Conservation (phyloP, 2,329 filamentous ascomycete species). For the Huntiella decipiens region DNA sequence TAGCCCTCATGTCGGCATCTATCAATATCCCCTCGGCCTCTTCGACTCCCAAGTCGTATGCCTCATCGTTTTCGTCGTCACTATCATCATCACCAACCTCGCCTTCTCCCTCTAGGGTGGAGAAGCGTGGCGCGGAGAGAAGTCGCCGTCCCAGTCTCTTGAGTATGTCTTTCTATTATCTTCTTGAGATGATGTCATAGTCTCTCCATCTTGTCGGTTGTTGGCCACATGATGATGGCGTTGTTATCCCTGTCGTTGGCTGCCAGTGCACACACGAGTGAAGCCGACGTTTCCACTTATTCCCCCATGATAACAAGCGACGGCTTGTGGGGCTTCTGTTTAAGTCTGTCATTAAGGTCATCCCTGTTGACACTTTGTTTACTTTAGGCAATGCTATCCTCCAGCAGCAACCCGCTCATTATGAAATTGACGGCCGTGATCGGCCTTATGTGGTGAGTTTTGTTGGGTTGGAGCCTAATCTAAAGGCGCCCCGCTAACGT, state of each 20-base stretch:
- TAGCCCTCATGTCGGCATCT: constrained; percentile 40
- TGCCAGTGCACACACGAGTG: too few species aligned
- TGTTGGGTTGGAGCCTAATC: constrained; percentile 3
- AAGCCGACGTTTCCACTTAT: too few species aligned
- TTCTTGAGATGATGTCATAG: not conserved
- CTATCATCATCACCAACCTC: constrained; percentile 21
- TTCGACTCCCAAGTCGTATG: constrained; percentile 16
- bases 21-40: constrained; percentile 43
- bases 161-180: constrained; percentile 24
- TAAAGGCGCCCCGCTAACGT: not conserved
- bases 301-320: too few species aligned
- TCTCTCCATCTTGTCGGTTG: not conserved
- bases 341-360: too few species aligned
- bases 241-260: too few species aligned
- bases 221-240: too few species aligned
- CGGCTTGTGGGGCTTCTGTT: too few species aligned
- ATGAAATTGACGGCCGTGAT: constrained; percentile 58
- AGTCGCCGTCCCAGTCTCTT: constrained; percentile 37
- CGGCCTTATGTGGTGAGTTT: constrained; percentile 53
- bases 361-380: too few species aligned
- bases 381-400: constrained; percentile 46
- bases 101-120: constrained; percentile 17
- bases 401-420: constrained; percentile 59
- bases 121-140: constrained; percentile 8
- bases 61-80: constrained; percentile 23